Evolutionary conservation across 768 basidiomycete species (phyloP).

Genomic region (Boletus patriciae): DNA sequence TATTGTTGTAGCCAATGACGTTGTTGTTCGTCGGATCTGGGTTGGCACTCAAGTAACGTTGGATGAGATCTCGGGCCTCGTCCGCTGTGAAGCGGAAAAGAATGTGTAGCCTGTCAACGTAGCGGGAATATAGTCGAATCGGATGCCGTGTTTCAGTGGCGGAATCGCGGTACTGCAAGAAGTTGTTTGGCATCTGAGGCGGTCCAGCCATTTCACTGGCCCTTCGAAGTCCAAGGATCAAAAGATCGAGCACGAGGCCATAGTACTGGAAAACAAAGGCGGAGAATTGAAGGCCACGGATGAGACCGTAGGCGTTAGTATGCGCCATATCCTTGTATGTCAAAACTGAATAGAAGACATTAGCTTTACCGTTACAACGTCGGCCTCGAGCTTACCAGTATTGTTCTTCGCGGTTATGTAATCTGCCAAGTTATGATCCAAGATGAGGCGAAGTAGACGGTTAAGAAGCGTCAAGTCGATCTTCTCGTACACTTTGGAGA

Average conservation of each 20-base stretch:
- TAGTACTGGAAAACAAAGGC: slow-evolving; percentile 99
- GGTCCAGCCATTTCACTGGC: slow-evolving; percentile 99
- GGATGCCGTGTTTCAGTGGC: slow-evolving; percentile 95
- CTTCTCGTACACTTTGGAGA: slow-evolving; percentile 99
- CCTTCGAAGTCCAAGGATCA: slow-evolving; percentile 95
- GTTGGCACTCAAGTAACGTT: slow-evolving; percentile 94
- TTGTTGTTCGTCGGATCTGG: slow-evolving; percentile 99
- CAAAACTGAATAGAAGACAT: slow-evolving; percentile 44
- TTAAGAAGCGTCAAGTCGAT: slow-evolving; percentile 95
- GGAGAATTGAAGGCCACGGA: slow-evolving; percentile 97
- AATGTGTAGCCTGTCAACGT: slow-evolving; percentile 92
- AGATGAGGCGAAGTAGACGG: slow-evolving; percentile 90
- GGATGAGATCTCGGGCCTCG: slow-evolving; percentile 95
- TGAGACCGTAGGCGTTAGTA: slow-evolving; percentile 95
- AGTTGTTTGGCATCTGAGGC: slow-evolving; percentile 96
- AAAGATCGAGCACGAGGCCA: slow-evolving; percentile 90
- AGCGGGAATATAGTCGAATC: slow-evolving; percentile 96
- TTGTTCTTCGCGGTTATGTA: slow-evolving; percentile 99
- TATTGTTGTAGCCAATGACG: slow-evolving; percentile 98
- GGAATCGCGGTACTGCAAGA: slow-evolving; percentile 95
- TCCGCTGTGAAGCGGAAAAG: slow-evolving; percentile 98
- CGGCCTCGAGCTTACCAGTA: slow-evolving; percentile 48
- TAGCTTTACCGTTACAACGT: neutral
- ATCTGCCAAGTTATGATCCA: slow-evolving; percentile 98
- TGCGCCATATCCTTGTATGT: slow-evolving; percentile 99